Conservation (phyloP, 345 rosid species). For the Brassica juncea region DNA sequence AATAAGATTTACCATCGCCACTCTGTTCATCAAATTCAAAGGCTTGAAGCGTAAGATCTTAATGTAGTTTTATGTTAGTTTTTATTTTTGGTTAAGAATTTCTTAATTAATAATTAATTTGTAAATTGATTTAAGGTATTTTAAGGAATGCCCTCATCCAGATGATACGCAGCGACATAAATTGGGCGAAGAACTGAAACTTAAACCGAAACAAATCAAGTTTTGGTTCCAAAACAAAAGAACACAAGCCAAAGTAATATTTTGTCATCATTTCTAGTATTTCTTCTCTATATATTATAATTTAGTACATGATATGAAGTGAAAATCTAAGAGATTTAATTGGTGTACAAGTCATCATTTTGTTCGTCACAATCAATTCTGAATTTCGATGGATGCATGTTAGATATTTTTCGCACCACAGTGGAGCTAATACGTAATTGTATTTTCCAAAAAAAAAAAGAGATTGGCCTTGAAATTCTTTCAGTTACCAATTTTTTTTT, state of each 20-base stretch:
- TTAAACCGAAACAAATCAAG: conserved; percentile 61
- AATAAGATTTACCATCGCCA: conserved; percentile 54
- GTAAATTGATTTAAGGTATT: conserved; percentile 48
- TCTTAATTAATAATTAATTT: conserved; percentile 8
- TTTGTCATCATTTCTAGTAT: neutral
- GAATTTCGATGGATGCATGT: neutral
- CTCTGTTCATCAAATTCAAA: conserved; percentile 46
- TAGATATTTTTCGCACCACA: neutral
- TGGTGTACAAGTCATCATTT: neutral
- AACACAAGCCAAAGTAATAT: conserved; percentile 63
- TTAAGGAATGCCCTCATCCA: conserved; percentile 77
- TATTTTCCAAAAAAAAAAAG: neutral
- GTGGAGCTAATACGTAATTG: neutral
- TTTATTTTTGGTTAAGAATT: neutral
- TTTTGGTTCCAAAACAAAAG: conserved; percentile 92
- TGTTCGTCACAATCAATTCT: neutral
- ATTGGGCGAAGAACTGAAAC: conserved; percentile 55
- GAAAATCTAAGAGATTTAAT: neutral
- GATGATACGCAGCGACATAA: conserved; percentile 61
- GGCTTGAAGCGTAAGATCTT: conserved; percentile 60
- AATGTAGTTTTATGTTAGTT: too few species aligned
- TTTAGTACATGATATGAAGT: neutral
- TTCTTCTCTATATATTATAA: neutral
- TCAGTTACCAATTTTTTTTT: neutral
- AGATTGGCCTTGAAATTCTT: neutral